Base-by-base conservation (phyloP, 163 green algal genomes). In the Coccomyxa subellipsoidea region DNA sequence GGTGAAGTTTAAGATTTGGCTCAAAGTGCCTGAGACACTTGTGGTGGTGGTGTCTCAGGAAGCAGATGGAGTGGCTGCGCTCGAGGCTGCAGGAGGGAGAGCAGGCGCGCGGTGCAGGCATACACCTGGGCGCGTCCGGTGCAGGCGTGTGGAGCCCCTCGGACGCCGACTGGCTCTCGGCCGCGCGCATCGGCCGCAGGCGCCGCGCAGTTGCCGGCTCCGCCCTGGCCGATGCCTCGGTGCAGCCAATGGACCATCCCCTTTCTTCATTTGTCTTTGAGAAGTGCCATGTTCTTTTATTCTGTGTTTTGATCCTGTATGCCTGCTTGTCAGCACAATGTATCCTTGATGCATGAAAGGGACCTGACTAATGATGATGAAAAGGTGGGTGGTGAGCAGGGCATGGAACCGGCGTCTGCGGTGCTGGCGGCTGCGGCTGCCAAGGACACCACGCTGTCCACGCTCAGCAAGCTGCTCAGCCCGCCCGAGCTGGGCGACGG, bases 21-120 rank as follows among this genome's bases (percentile, higher is more conserved):
- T 59, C 47, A 59, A 18, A 18, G 21, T 18, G 15, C 1, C 47
- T 59, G 47, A 59, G 47, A 59, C 47, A 12, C 23, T 59, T 54
- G 1, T 59, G 5, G 21, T 12, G 47, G 15, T 12, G 23, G 47
- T 12, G 47, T 18, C 47, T 7, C 66, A 73, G 66, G 66, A 73
- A 73, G n/a, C 66, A 73, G 54, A n/a, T 66, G 38, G 81, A 85
- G 81, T 80, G 53, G 72, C 34, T 84, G 54, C 66, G 81, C 21
- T 38, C 80, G 37, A 27, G 82, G 70, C 25, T 88, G 77, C 81
- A 85, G 78, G 88, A 93, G 82, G 86, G 83, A 25, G 86, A 87
- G 31, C 82, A 91, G 54, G 85, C 84, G 39, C 79, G 88, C 38
- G 72, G 78, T 31, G 69, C 83, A 1, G 83, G 78, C 34, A 59